Base-by-base conservation (phyloP, 129 eudicot species). In the Tanacetum coccineum region DNA sequence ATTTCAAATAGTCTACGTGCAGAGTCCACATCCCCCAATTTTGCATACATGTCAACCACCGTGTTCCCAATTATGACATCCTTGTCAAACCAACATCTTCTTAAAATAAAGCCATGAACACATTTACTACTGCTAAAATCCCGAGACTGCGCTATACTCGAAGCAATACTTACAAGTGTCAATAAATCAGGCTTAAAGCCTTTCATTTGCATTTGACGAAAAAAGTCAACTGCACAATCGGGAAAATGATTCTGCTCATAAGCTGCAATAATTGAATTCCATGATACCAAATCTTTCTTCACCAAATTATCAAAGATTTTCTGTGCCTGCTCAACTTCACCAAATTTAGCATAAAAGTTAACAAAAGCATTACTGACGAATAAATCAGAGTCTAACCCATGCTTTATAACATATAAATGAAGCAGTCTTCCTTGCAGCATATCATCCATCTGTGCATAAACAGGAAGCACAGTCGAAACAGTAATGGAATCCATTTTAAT, bases 191-290 rank as follows among this genome's bases (percentile, higher is more conserved):
- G 93, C 52, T 73, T 63, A 17, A 75, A 47, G 15, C 78, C 80
- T 64, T 70, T 51, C 45, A 32, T 13, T 56, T 64, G 86, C 96
- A 91, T 87, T 71, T 76, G 59, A 2, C 50, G 46, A 69, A 77
- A 91, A 45, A 76, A 80, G 9, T 26, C 3, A 32, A 85, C 66
- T 36, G 96, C 90, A 26, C 2, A n/a, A 62, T 72, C 72, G 0
- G 93, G 86, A 68, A 61, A 57, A 72, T 72, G 56, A 55, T 85
- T 84, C 79, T 87, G 97, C 81, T 90, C 97, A 70, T 87, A 90
- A 18, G 95, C 92, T n/a, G 97, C 87, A 75, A 87, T 87, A 15
- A 91, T 77, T 4, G 97, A 91, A 73, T 91, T 91, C 97, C 96
- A 87, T 11, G 97, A 85, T 26, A 91, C 95, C 70, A 87, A 55